Base-by-base conservation (phyloP, 2,329 filamentous ascomycete species). In the Colletotrichum sp. region DNA sequence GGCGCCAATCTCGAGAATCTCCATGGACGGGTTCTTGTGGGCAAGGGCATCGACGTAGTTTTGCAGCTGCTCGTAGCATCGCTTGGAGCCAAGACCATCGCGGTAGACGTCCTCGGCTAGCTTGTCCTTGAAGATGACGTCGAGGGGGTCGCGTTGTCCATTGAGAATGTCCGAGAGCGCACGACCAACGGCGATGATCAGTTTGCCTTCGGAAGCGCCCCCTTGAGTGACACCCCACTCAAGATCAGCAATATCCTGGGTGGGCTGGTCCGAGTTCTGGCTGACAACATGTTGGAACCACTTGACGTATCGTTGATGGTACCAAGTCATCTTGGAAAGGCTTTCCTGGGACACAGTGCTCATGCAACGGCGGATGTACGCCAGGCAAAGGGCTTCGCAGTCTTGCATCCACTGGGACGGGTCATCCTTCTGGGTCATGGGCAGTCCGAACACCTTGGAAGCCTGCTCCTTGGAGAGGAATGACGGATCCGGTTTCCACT, bases 1-100 rank as follows among this genome's bases (percentile, higher is more conserved):
- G 7, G 80, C 82, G 13, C 84, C 85, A 24, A 87, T 81, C 75
- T 87, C 85, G 8, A 86, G 81, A 36, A 86, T 81, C 6, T 79
- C 78, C 71, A 86, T 78, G 13, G 78, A 78, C 2, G 84, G 82
- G 34, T 82, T 82, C 71, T 83, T 82, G 77, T 84, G 80, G 6
- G 78, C 79, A 6, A 80, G 65, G 8, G 79, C 71, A 32, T 80
- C 76, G 5, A 80, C 34, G 60, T 83, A 82, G 39, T 76, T 66
- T 28, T 76, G 74, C 4, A 78, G 76, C 71, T 78, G 76, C 12
- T 39, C 68, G 44, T 78, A 78, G 72, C 75, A 78, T 24, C 76
- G 68, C 32, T 72, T 71, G 5, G 78, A 78, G 6, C 79, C 77
- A n/a, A 80, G 72, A 3, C 79, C 79, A 57, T 80, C 59, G 2